phyloP scores from a whole-genome alignment of 2,329 filamentous ascomycete genomes.

The Dactylonectria estremocensis region DNA sequence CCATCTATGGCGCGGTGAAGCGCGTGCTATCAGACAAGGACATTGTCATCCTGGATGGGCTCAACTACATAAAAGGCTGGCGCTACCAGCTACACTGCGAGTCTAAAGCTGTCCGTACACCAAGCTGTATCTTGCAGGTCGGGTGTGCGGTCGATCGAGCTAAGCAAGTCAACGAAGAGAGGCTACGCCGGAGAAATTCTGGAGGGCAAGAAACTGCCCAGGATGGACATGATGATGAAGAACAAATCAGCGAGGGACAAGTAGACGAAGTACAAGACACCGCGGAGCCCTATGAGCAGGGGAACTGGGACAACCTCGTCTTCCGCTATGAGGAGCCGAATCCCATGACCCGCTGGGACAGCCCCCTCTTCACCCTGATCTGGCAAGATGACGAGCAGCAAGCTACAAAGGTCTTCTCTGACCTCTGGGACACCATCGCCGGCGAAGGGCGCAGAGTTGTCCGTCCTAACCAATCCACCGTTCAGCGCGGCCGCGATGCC shows the following conservation, averaged over 20 bases:
- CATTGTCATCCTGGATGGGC: constrained; percentile 83
- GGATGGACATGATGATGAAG: not conserved
- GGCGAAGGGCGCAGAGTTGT: constrained; percentile 75
- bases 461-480: constrained; percentile 82
- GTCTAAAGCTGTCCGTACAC: constrained; percentile 83
- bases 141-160: constrained; percentile 70
- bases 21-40: constrained; percentile 79
- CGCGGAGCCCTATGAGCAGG: constrained; percentile 65
- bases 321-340: constrained; percentile 91
- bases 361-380: constrained; percentile 83
- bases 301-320: constrained; percentile 83
- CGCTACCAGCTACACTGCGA: constrained; percentile 90
- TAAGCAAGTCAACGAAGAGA: constrained; percentile 71
- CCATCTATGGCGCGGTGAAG: constrained; percentile 84
- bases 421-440: constrained; percentile 82
- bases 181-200: constrained; percentile 58
- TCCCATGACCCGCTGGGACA: constrained; percentile 88
- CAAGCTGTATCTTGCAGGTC: constrained; percentile 81
- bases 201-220: constrained; percentile 1
- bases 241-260: constrained; percentile 8
- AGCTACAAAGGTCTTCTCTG: constrained; percentile 68
- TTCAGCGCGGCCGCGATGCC: constrained; percentile 74
- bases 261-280: constrained; percentile 15
- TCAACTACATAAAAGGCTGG: constrained; percentile 94
- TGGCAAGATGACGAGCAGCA: constrained; percentile 81